Conservation (phyloP, 2,329 filamentous ascomycete genomes). For the Colletotrichum godetiae region DNA sequence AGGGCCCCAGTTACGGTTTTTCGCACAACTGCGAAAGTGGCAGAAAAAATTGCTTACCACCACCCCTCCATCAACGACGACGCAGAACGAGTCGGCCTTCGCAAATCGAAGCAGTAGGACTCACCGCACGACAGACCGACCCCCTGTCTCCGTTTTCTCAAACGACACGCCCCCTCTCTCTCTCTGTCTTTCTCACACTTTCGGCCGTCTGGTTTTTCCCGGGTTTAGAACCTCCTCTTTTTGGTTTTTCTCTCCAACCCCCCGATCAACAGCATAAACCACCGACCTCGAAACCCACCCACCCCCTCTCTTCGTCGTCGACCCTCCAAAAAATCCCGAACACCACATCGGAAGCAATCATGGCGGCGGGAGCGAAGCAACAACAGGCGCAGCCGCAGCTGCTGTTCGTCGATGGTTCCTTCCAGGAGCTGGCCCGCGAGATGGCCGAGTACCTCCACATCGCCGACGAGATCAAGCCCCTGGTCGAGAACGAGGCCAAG, state of each 20-base stretch:
- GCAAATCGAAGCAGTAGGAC: conserved; percentile 28
- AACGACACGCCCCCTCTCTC: conserved; percentile 29
- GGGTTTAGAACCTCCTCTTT: conserved; percentile 36
- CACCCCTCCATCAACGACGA: conserved; percentile 31
- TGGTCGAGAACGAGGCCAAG: conserved; percentile 71
- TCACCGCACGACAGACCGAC: conserved; percentile 34
- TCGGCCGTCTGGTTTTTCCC: conserved; percentile 32
- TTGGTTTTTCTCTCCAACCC: conserved; percentile 32
- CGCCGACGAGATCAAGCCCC: conserved; percentile 80
- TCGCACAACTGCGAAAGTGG: conserved; percentile 31
- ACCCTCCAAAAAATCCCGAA: conserved; percentile 4
- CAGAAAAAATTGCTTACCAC: conserved; percentile 35
- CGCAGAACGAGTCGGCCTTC: conserved; percentile 23
- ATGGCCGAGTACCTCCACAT: conserved; percentile 94
- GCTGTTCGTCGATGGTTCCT: conserved; percentile 88
- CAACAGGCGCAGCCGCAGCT: conserved; percentile 66
- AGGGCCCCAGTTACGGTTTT: conserved; percentile 43
- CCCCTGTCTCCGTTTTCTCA: conserved; percentile 34
- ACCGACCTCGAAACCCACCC: conserved; percentile 32
- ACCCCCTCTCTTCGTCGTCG: conserved; percentile 26
- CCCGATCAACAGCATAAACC: conserved; percentile 27
- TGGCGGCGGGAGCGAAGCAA: conserved; percentile 49
- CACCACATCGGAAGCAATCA: conserved; percentile 36
- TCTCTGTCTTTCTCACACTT: conserved; percentile 18
- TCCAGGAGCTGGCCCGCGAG: conserved; percentile 92